Evolutionary conservation across 2,329 filamentous ascomycete genomes (phyloP).

Genomic region (Penicillium verrucosum): DNA sequence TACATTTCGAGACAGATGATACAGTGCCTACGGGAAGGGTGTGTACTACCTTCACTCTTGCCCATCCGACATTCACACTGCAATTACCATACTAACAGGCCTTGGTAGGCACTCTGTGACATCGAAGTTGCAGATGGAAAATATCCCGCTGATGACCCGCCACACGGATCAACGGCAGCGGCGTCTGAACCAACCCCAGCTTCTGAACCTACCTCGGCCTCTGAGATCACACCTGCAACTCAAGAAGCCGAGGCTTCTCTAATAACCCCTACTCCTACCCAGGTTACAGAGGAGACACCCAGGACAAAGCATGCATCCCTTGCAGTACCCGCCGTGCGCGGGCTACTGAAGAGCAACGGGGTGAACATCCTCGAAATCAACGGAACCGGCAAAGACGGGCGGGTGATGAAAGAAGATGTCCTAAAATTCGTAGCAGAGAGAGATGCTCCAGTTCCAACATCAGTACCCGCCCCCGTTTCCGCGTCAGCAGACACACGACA

Average conservation of each 20-base stretch:
- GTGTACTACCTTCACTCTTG: slow-evolving; percentile 2
- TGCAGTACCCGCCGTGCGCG: slow-evolving; percentile 88
- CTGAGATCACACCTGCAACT: slow-evolving; percentile 8
- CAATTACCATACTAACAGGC: slow-evolving; percentile 10
- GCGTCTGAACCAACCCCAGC: slow-evolving; percentile 20
- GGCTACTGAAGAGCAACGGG: slow-evolving; percentile 75
- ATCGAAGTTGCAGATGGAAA: slow-evolving; percentile 85
- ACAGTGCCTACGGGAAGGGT: slow-evolving; percentile 88
- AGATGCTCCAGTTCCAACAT: slow-evolving; percentile 40
- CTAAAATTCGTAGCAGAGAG: slow-evolving; percentile 56
- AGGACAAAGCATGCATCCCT: slow-evolving; percentile 66
- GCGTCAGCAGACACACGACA: slow-evolving; percentile 48
- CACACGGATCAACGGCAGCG: slow-evolving; percentile 27
- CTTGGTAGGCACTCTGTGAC: slow-evolving; percentile 72
- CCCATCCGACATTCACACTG: fast-evolving
- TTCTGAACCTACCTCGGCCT: slow-evolving; percentile 16
- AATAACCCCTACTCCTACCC: slow-evolving; percentile 4
- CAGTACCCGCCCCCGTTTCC: slow-evolving; percentile 25
- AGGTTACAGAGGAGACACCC: slow-evolving; percentile 10
- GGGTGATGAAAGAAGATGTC: slow-evolving; percentile 91
- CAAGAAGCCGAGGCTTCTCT: slow-evolving; percentile 18
- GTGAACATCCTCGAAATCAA: slow-evolving; percentile 74
- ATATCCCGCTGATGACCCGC: slow-evolving; percentile 55
- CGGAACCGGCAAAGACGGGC: slow-evolving; percentile 85
- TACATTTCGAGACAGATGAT: slow-evolving; percentile 92